These are phyloP conservation scores for Mortierella sp. DNA, from an alignment of 371 early-diverging fungal genomes.

Conservation along the genomic window DNA sequence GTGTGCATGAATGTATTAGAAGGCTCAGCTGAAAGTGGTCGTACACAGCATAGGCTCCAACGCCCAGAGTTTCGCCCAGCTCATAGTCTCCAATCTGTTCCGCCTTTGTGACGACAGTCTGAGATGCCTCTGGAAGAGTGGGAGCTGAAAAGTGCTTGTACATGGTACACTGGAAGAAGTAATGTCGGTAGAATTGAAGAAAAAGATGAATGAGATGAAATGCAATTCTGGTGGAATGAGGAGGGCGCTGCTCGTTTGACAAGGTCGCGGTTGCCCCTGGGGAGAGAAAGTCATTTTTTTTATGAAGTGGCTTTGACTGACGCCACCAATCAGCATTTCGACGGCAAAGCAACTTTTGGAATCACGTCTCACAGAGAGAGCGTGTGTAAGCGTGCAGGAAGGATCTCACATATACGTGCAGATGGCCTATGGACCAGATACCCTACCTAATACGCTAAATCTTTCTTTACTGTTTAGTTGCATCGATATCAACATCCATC, in stretches of 20 bases:
- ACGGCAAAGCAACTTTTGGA: conserved; percentile 1
- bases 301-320: conserved; percentile 8
- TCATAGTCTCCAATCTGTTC: conserved; percentile 53
- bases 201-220: neutral
- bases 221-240: neutral
- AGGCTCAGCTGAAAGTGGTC: neutral
- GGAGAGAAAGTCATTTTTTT: neutral
- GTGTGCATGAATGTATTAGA: no score
- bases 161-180: conserved; percentile 15
- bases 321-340: conserved; percentile 13
- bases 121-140: conserved; percentile 48
- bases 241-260: neutral
- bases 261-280: conserved; percentile 4
- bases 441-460: no score
- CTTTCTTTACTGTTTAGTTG: no score
- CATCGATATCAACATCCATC: no score
- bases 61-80: conserved; percentile 63
- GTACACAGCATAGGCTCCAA: conserved; percentile 69
- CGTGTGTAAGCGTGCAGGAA: neutral
- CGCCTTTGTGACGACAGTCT: conserved; percentile 37
- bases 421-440: no score
- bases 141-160: conserved; percentile 51
- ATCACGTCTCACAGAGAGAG: neutral
- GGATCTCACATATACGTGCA: no score
- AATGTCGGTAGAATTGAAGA: neutral